Evolutionary conservation across 169 alveolate species (phyloP).

Genomic region (Plasmodium cynomolgi): DNA sequence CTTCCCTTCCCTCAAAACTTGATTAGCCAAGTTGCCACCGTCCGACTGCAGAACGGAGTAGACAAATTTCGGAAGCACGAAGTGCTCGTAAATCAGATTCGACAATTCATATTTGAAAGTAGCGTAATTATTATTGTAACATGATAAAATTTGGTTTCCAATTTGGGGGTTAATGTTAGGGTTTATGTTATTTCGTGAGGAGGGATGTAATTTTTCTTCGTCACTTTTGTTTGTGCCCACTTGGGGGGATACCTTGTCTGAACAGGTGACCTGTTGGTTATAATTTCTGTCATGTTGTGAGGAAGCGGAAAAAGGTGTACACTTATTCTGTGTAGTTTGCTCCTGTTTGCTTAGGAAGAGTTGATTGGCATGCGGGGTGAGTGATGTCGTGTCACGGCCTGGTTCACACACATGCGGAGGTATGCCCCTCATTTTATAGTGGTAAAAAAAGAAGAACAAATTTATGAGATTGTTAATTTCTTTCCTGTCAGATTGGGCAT

Average conservation of each 20-base stretch:
- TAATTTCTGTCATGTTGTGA: neutral
- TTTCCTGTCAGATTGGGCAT: conserved; percentile 26
- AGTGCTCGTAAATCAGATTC: conserved; percentile 22
- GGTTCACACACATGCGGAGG: too few relatives aligned
- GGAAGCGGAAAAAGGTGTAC: neutral
- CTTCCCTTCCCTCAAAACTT: conserved; percentile 34
- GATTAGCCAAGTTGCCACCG: conserved; percentile 3
- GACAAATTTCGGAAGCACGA: neutral
- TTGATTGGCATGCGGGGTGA: neutral
- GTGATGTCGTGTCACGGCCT: neutral
- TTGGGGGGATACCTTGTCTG: neutral
- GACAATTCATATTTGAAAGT: conserved; percentile 49
- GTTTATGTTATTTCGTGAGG: conserved; percentile 24
- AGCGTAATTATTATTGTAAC: conserved; percentile 48
- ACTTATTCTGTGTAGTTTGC: neutral
- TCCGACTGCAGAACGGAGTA: neutral
- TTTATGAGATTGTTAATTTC: conserved; percentile 71
- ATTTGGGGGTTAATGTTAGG: conserved; percentile 27
- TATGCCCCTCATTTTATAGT: conserved; percentile 9
- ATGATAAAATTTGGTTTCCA: conserved; percentile 26
- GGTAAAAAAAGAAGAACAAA: conserved; percentile 40
- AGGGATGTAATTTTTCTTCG: conserved; percentile 4
- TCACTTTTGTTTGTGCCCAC: neutral
- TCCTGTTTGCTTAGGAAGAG: conserved; percentile 7
- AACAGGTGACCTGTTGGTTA: neutral